Conservation (phyloP, 1,139 yeast species). For the Hemisphaericaspora xylofermentans region DNA sequence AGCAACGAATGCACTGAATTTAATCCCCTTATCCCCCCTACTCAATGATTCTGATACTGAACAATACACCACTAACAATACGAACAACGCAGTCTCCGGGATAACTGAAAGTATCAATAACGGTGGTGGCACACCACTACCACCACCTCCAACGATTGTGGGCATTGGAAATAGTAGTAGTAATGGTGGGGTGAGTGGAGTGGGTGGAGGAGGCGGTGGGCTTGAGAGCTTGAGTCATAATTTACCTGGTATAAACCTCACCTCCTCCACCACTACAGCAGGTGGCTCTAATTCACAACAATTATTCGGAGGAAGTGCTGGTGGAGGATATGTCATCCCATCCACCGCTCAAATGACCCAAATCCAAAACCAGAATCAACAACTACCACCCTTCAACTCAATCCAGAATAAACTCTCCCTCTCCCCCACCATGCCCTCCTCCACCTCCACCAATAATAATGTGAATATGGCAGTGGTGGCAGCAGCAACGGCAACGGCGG, state of each 20-base stretch:
- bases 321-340: slow-evolving; percentile 2
- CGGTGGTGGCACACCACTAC: too few species aligned
- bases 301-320: too few species aligned
- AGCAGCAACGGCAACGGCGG: background rate
- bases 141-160: slow-evolving; percentile 4
- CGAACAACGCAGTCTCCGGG: too few species aligned
- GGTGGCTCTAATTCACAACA: too few species aligned
- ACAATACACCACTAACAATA: too few species aligned
- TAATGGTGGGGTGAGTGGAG: too few species aligned
- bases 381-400: slow-evolving; percentile 38
- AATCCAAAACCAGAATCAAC: slow-evolving; percentile 33
- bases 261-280: too few species aligned
- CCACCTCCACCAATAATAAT: slow-evolving; percentile 3
- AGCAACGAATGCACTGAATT: slow-evolving; percentile 13
- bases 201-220: too few species aligned
- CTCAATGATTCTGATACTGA: slow-evolving; percentile 35
- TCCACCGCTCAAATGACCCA: slow-evolving; percentile 15
- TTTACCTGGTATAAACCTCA: slow-evolving; percentile 17
- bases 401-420: slow-evolving; percentile 35
- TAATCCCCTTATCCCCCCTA: slow-evolving; percentile 39
- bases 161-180: too few species aligned
- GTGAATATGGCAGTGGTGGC: slow-evolving; percentile 5
- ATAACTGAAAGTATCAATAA: too few species aligned
- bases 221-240: slow-evolving; percentile 21
- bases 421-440: slow-evolving; percentile 17